Evolutionary conservation across 2,329 filamentous ascomycete genomes (phyloP).

Genomic region (Fusarium sp.): DNA sequence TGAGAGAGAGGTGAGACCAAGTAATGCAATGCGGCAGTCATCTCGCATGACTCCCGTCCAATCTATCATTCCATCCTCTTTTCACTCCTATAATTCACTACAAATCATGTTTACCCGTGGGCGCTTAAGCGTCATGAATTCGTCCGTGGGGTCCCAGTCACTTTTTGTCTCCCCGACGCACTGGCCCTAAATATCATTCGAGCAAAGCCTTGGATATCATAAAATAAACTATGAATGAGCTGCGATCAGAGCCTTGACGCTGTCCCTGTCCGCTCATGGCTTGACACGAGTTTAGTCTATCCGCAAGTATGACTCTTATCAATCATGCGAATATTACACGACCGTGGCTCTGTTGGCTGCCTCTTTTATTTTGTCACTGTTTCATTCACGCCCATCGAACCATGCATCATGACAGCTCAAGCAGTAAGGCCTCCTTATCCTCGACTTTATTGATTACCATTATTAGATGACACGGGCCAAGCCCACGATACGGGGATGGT

Average conservation of each 20-base stretch:
- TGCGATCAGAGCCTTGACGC: conserved; percentile 11
- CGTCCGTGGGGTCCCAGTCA: conserved; percentile 30
- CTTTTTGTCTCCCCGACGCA: conserved; percentile 28
- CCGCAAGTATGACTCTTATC: conserved; percentile 7
- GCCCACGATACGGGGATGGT: conserved; percentile 29
- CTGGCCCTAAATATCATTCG: conserved; percentile 38
- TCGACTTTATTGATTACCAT: conserved; percentile 21
- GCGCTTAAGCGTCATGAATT: conserved; percentile 31
- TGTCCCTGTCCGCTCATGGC: conserved; percentile 17
- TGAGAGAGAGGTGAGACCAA: conserved; percentile 6
- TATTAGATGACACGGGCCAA: conserved; percentile 24
- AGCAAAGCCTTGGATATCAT: conserved; percentile 28
- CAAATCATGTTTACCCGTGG: conserved; percentile 35
- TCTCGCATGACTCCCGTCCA: conserved; percentile 26
- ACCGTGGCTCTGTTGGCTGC: conserved; percentile 20
- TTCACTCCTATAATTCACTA: conserved; percentile 9
- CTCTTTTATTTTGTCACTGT: conserved; percentile 12
- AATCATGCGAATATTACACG: conserved; percentile 14
- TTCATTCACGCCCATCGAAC: conserved; percentile 14
- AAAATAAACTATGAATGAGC: conserved; percentile 9
- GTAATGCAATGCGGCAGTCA: conserved; percentile 33
- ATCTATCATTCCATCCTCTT: conserved; percentile 19
- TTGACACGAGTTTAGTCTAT: conserved; percentile 15
- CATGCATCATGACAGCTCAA: conserved; percentile 27
- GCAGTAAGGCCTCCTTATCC: conserved; percentile 5